Base-by-base conservation (phyloP, 768 basidiomycete genomes). In the Chalciporus piperatus region DNA sequence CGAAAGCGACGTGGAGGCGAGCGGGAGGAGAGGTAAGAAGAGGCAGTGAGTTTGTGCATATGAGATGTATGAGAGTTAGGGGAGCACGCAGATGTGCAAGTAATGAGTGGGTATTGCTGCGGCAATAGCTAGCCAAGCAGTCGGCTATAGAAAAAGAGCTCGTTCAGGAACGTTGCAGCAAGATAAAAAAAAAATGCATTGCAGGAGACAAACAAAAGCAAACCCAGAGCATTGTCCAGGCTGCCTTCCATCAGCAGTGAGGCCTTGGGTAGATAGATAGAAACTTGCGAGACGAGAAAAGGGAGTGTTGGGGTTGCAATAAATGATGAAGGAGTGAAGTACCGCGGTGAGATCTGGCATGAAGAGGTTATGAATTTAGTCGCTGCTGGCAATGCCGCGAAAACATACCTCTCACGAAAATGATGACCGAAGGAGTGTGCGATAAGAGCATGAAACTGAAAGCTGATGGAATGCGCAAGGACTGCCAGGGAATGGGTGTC, bases 401-500 rank as follows among this genome's bases (percentile, higher is more conserved):
- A 30, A 30, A 6, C 48, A 25, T 55, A 66, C 64, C 58, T 63
- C 40, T 1, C 41, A 50, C 13, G 35, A 37, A 37, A 37, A 37
- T 10, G 35, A 37, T 16, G 35, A 14, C 6, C 16, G 35, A 37
- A 37, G 10, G 35, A 37, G 35, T 6, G 35, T 37, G 30, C 11
- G 5, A n/a, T n/a, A 2, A n/a, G 8, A 37, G n/a, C 16, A 37
- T 13, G 14, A n/a, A 16, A n/a, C n/a, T 37, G 35, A 12, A 32
- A 32, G n/a, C 35, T n/a, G 35, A 37, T 37, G n/a, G 16, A 32
- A 37, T 37, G 35, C 35, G 16, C 14, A n/a, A 37, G 16, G n/a
- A 27, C 27, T 27, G 35, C 14, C 5, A n/a, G 35, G 6, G 35
- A n/a, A 37, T n/a, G n/a, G 14, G 16, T 3, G 35, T 4, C n/a